A percentile compares a stretch with the other conserved stretches of the same genome.
Evolutionary conservation across 2,329 filamentous ascomycete species (phyloP).

Genomic region (Huntiella decipiens): DNA sequence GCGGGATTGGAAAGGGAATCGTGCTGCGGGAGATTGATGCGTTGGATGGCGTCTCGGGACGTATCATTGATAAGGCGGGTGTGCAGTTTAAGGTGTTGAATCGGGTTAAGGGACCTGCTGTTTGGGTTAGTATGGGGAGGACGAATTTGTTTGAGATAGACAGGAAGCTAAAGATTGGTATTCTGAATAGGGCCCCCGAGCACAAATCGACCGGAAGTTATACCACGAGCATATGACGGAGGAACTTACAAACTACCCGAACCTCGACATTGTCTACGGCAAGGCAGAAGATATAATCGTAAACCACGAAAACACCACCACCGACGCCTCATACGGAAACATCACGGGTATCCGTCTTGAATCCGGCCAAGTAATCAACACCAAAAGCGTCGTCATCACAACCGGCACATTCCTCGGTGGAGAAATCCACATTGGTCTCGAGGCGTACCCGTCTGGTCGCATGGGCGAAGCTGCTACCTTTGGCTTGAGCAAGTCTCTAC

Average conservation of each 20-base stretch:
- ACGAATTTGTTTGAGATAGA: too few species aligned
- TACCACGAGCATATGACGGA: conserved; percentile 85
- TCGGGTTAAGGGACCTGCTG: conserved; percentile 73
- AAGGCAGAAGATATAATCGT: conserved; percentile 81
- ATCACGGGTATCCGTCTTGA: conserved; percentile 77
- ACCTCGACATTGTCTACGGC: conserved; percentile 62
- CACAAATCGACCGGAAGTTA: conserved; percentile 80
- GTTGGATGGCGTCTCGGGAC: conserved; percentile 71
- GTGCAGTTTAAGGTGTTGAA: conserved; percentile 90
- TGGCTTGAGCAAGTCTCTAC: conserved; percentile 76
- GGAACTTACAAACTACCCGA: conserved; percentile 60
- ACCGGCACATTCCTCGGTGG: conserved; percentile 90
- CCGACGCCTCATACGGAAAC: conserved; percentile 23
- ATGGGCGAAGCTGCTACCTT: conserved; percentile 90
- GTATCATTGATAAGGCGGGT: conserved; percentile 81
- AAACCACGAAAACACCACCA: conserved; percentile 29
- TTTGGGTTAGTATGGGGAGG: conserved; percentile 42
- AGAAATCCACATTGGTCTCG: conserved; percentile 86
- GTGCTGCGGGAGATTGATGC: conserved; percentile 93
- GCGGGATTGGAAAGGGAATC: conserved; percentile 95
- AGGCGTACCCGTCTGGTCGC: conserved; percentile 68
- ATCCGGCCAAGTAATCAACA: conserved; percentile 65
- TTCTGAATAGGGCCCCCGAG: conserved; percentile 49
- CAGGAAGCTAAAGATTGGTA: neutral
- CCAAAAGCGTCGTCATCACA: conserved; percentile 74